Evolutionary conservation across 768 basidiomycete species (phyloP).

Genomic region (Solioccasus polychromus): DNA sequence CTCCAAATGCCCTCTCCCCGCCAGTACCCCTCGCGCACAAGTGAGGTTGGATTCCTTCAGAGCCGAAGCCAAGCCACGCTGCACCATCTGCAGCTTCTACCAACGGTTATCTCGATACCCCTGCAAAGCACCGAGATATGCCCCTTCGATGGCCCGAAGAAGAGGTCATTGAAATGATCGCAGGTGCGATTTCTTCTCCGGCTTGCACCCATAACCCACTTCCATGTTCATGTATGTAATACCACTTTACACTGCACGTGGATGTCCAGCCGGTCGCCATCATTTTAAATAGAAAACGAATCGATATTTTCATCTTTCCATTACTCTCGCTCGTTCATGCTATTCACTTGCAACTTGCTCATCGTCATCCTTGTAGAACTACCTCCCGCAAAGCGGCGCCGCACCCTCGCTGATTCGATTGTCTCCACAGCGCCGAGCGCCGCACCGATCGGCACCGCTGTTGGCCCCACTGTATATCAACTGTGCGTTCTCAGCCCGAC

Average conservation of each 20-base stretch:
- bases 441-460: conserved; percentile 82
- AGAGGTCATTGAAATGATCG: conserved; percentile 46
- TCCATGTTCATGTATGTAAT: conserved; percentile 19
- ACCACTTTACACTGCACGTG: conserved; percentile 19
- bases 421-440: conserved; percentile 82
- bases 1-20: conserved; percentile 26
- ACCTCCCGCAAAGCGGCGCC: conserved; percentile 75
- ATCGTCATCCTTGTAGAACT: conserved; percentile 62
- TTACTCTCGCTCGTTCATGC: conserved; percentile 26
- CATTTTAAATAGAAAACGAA: conserved; percentile 16
- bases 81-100: conserved; percentile 51
- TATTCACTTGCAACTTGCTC: conserved; percentile 37
- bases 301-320: conserved; percentile 11
- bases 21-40: conserved; percentile 48
- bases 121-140: conserved; percentile 54
- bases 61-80: conserved; percentile 53
- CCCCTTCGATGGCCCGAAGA: conserved; percentile 28
- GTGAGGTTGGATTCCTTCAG: conserved; percentile 71
- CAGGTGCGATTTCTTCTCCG: conserved; percentile 37
- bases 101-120: conserved; percentile 67
- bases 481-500: conserved; percentile 50
- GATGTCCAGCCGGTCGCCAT: conserved; percentile 5
- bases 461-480: conserved; percentile 83
- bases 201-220: conserved; percentile 26
- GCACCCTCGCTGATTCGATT: conserved; percentile 78